Evolutionary conservation across 352 stramenopile species (phyloP), one percentile per base, ranked within the genome.

Genomic region (Pythium oligandrum): DNA sequence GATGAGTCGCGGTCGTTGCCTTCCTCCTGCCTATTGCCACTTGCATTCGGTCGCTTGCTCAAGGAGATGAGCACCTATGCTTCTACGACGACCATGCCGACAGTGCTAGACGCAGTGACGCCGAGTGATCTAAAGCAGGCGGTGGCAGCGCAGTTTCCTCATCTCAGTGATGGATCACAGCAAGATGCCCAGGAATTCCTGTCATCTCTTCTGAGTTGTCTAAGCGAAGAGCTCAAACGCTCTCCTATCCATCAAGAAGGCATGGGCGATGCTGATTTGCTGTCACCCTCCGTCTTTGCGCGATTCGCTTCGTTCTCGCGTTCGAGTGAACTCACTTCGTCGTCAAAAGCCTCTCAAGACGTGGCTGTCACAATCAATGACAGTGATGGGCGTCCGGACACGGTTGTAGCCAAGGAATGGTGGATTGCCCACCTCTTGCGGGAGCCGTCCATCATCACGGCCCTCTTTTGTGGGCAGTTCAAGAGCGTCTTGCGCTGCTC

Each of bases 141-240:
- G 2, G 64, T 98, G 10, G 67, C 63, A 6, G 67, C 63, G 30
- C 80, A 97, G 43, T 87, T 93, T 35, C 80, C 83, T 1, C 71
- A 97, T 40, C 98, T 99, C 59, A 59, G 64, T 9, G 95, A 97
- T 9, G 84, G 93, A 49, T 79, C 83, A 5, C 96, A 99, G 69
- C 96, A 99, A 55, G 97, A 99, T 65, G 84, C 90, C 3, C 91
- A 99, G 59, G 97, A 99, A 59, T 84, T 98, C 9, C 65, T 99
- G 0, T 70, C 72, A 1, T 95, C 87, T 32, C 63, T 99, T 8
- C 60, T 99, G 4, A 86, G 95, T 63, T 82, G 80, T 30, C 78
- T 99, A 11, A 86, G 91, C 52, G 94, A 98, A 58, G 93, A 98
- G 60, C 64, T 99, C 3, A 98, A 98, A 70, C 70, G 89, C 42